Evolutionary conservation across 2,329 filamentous ascomycete species (phyloP), one percentile per base, ranked within the genome.

Genomic region (Neonectria coccinea): DNA sequence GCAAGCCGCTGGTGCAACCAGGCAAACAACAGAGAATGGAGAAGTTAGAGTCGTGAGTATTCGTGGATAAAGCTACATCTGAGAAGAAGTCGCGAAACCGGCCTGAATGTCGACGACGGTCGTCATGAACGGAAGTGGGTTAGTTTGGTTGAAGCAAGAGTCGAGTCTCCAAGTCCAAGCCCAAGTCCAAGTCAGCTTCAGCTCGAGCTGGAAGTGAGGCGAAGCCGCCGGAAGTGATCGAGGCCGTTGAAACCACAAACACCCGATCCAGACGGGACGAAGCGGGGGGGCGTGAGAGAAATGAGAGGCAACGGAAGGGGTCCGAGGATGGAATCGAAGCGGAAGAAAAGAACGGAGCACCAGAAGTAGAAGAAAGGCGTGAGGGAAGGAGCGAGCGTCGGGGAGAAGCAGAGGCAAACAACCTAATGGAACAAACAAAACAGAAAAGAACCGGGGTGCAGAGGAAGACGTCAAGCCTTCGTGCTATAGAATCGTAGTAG

Each of bases 191-290:
- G 39, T 45, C 25, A 52, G 36, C 61, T 45, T 55, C 56, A 54
- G 36, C 45, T n/a, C 20, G 33, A 54, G 51, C 31, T 54, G 33
- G 55, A 20, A 45, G 16, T 48, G 36, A 56, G 22, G 56, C 51
- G 51, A 60, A 44, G 53, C 42, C 59, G 59, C 42, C 59, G 59
- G 27, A 60, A 70, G 62, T 54, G 56, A 57, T 54, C 47, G 54
- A 69, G 70, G 69, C 62, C 64, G 64, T 68, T 64, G 67, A 73
- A 70, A 62, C 70, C 59, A 54, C 18, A 57, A 41, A 44, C 36
- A 22, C 44, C 44, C 61, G 31, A 51, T 25, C 52, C 52, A 54
- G 29, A 27, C 25, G 33, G 41, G 33, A 42, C 16, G 39, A 18
- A n/a, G 33, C 14, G 45, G 42, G 31, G 33, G 33, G 25, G n/a